Evolutionary conservation across 768 basidiomycete species (phyloP), one percentile per base, ranked within the genome.

Genomic region (Termitomyces sp.): DNA sequence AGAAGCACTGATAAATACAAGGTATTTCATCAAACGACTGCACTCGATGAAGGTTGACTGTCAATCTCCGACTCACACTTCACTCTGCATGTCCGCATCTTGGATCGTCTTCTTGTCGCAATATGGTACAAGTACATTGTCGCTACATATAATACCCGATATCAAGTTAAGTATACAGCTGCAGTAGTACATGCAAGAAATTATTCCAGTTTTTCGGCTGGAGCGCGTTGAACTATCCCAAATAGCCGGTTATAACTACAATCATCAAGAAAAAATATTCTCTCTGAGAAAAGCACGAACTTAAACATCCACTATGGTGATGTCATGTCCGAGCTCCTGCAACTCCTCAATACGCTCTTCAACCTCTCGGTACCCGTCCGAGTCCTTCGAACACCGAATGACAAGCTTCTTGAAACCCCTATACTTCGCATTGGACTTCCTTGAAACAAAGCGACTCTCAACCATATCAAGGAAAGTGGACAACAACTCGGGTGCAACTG

Each of bases 381-480:
- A 19, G 8, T 46, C 16, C 19, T 52, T 52, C 10, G 43, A n/a
- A 10, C 57, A 61, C 17, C 54, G 48, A 28, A 61, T 40, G 9
- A 58, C 60, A 3, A 55, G 39, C 17, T 35, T 52, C 32, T 47
- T 58, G 34, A 61, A 52, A 4, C 60, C 60, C 42, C 49, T 52
- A 28, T 61, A 61, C 39, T 4, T 25, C 27, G 50, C 48, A n/a
- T 47, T 40, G 3, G 40, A 47, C 51, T 45, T 61, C 17, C 32
- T 30, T 8, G 54, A 19, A 23, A 58, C 57, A 41, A 52, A 58
- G 3, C 60, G 53, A 19, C 60, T 50, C 30, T 61, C 60, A 23
- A 61, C 44, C 60, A 61, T 61, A 49, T 61, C 60, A 14, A 61
- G 49, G 37, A 61, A 61, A 27, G 35, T 37, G 9, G 54, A 48